Percentiles rank a stretch among this genome's conserved stretches.
Evolutionary conservation across 1,284 basidiomycete species (phyloP).

Genomic region (Ustilago loliicola): DNA sequence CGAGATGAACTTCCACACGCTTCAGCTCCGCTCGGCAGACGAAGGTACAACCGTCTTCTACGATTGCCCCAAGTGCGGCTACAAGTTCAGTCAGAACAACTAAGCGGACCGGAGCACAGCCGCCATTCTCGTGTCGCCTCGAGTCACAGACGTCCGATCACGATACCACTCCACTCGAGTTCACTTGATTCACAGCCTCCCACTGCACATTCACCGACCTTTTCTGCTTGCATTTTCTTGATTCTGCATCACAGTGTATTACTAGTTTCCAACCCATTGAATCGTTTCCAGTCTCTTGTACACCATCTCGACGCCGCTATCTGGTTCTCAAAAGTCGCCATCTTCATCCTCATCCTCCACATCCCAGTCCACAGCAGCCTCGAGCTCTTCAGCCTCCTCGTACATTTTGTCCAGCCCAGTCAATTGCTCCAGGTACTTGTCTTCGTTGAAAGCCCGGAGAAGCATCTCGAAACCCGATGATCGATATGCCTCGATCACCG

Average conservation of each 20-base stretch:
- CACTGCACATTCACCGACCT: neutral
- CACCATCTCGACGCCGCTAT: conserved; percentile 1
- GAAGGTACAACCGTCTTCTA: conserved; percentile 71
- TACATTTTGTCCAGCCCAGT: conserved; percentile 83
- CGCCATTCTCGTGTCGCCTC: neutral
- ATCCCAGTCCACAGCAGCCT: conserved; percentile 56
- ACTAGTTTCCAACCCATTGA: conserved; percentile 14
- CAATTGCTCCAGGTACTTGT: conserved; percentile 82
- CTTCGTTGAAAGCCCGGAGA: conserved; percentile 82
- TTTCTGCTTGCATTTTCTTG: conserved; percentile 19
- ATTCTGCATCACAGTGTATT: conserved; percentile 28
- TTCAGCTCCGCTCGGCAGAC: conserved; percentile 72
- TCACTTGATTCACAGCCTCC: neutral
- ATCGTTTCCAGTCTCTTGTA: conserved; percentile 13
- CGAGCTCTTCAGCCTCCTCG: conserved; percentile 56
- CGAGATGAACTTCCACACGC: conserved; percentile 72
- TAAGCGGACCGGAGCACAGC: conserved; percentile 3
- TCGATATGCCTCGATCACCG: conserved; percentile 71
- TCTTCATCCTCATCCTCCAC: conserved; percentile 52
- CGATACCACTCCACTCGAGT: neutral
- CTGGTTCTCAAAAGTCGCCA: conserved; percentile 24
- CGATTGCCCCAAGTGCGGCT: conserved; percentile 70
- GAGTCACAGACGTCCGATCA: neutral
- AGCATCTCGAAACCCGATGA: conserved; percentile 83
- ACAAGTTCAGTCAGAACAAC: conserved; percentile 69